A percentile compares a stretch with the other conserved stretches of the same genome.
phyloP scores from a whole-genome alignment of 495 filamentous ascomycete genomes.

The Penicillium flavigenum region DNA sequence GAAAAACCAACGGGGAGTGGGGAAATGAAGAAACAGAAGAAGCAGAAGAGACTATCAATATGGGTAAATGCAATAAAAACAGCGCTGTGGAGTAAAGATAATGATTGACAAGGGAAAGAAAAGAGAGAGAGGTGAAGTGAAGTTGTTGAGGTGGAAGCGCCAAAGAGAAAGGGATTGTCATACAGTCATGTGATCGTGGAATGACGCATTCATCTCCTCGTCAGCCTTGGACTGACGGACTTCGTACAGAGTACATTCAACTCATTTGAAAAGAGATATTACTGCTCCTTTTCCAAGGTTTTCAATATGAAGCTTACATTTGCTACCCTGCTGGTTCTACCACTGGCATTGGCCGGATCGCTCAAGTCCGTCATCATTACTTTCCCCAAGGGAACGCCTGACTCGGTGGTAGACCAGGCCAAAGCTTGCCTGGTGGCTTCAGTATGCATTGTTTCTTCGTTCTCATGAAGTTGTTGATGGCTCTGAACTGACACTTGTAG shows the following conservation, averaged over 20 bases:
- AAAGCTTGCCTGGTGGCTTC: conserved; percentile 67
- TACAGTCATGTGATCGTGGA: conserved; percentile 21
- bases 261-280: not conserved
- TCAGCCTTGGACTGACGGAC: not conserved
- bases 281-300: not conserved
- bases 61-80: conserved; percentile 7
- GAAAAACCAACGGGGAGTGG: not conserved
- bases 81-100: conserved; percentile 11
- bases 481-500: conserved; percentile 16
- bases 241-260: not conserved
- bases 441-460: conserved; percentile 45
- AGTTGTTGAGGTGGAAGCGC: not conserved
- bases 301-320: conserved; percentile 59
- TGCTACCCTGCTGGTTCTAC: conserved; percentile 50
- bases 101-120: conserved; percentile 7
- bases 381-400: conserved; percentile 71
- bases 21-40: conserved; percentile 6
- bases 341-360: conserved; percentile 53
- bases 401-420: conserved; percentile 63
- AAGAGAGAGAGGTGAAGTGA: not conserved
- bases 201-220: conserved; percentile 23
- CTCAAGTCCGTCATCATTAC: conserved; percentile 76
- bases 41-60: conserved; percentile 2
- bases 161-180: conserved; percentile 20
- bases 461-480: not conserved